Evolutionary conservation across 2,329 filamentous ascomycete genomes (phyloP), one percentile per base, ranked within the genome.

Genomic region (Sclerotinia spermophila): DNA sequence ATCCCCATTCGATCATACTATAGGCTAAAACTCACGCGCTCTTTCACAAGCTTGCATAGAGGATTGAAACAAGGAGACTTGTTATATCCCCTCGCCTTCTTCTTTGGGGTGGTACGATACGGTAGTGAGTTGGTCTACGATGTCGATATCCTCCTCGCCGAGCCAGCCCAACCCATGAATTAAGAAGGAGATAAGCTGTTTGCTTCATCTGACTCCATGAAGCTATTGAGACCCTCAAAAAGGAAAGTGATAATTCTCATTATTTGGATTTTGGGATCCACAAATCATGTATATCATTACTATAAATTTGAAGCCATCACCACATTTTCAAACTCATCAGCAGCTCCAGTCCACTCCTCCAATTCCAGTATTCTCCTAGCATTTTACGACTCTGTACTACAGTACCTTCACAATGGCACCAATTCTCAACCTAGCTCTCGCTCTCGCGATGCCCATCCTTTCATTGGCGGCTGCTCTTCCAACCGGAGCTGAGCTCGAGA

Each of bases 211-310:
- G 19, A 67, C 11, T 10, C 15, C 3, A 24, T 58, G 35, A 67
- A 67, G 51, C 35, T 58, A 44, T 58, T 15, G 13, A 58, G 19
- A 21, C 6, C 13, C 27, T n/a, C 3, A 19, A 53, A 66, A 53
- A 66, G 62, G 62, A 53, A 66, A 66, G 62, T 66, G 62, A 66
- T 30, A 53, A 33, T 60, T 45, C 24, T 65, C 17, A 6, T 19
- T 38, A 21, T 17, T 24, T 8, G 21, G 0, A 33, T 11, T n/a
- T 35, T 11, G 5, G 15, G 45, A 38, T 66, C 45, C 30, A 30
- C 33, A 65, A 30, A 21, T n/a, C 27, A 17, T 6, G 3, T 7
- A n/a, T 19, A 6, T 44, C 3, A 27, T 33, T 35, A 67, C 58
- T 53, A 66, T 66, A 66, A 40, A 66, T 53, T 15, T 5, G 13